Evolutionary conservation across 176 grass and related monocot species (phyloP).

Genomic region (Oryza australiensis): DNA sequence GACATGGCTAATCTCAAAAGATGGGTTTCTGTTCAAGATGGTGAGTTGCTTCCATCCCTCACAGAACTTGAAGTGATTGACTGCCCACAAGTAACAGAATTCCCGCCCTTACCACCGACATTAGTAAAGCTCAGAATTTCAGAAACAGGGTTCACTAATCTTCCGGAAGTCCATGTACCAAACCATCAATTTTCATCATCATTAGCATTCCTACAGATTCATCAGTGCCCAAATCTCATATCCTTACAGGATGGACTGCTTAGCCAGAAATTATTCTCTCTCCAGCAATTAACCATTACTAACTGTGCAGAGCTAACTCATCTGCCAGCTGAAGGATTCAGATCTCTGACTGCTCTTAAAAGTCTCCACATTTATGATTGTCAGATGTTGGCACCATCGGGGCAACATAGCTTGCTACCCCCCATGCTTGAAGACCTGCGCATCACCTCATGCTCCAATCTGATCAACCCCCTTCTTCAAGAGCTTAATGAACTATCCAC

Average conservation of each 20-base stretch:
- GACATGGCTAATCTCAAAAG: slow-evolving; percentile 54
- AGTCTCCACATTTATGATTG: slow-evolving; percentile 67
- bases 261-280: slow-evolving; percentile 37
- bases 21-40: slow-evolving; percentile 45
- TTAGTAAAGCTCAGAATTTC: slow-evolving; percentile 62
- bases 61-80: slow-evolving; percentile 53
- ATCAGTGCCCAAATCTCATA: slow-evolving; percentile 52
- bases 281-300: slow-evolving; percentile 54
- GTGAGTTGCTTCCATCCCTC: slow-evolving; percentile 48
- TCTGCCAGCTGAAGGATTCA: slow-evolving; percentile 57
- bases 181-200: slow-evolving; percentile 26
- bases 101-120: slow-evolving; percentile 51
- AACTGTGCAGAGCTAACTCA: slow-evolving; percentile 47
- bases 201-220: slow-evolving; percentile 53
- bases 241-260: slow-evolving; percentile 63
- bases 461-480: slow-evolving; percentile 57
- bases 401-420: slow-evolving; percentile 35
- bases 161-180: slow-evolving; percentile 49
- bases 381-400: slow-evolving; percentile 36
- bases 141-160: slow-evolving; percentile 48
- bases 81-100: slow-evolving; percentile 48
- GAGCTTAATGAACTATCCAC: slow-evolving; percentile 39
- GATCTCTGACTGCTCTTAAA: slow-evolving; percentile 43
- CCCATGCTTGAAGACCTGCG: slow-evolving; percentile 56
- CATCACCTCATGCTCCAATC: slow-evolving; percentile 53